Evolutionary conservation across 129 eudicot genomes (phyloP).

Genomic region (Saussurea involucrata): DNA sequence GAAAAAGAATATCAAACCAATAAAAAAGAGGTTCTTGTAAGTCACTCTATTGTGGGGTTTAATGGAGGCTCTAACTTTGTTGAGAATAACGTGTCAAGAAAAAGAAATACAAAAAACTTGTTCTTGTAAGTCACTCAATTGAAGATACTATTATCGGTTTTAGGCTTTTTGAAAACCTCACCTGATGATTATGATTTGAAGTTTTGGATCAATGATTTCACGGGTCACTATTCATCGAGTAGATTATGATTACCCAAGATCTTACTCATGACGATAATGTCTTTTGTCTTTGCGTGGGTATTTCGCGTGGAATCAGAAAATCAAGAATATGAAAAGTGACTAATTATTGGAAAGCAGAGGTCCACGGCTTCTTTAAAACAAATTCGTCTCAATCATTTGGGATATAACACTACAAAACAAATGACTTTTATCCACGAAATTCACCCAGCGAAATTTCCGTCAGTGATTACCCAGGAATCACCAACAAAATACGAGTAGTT

Average conservation of each 20-base stretch:
- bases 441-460: too few species aligned
- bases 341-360: neutral
- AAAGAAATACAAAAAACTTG: neutral
- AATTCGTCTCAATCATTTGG: neutral
- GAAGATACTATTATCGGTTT: neutral
- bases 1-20: neutral
- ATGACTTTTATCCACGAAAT: too few species aligned
- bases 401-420: too few species aligned
- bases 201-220: neutral
- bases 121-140: neutral
- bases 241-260: neutral
- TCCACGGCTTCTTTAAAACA: too few species aligned
- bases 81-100: neutral
- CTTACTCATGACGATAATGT: neutral
- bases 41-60: too few species aligned
- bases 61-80: neutral
- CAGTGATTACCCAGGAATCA: too few species aligned
- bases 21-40: too few species aligned
- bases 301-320: neutral
- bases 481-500: too few species aligned
- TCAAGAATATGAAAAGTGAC: neutral
- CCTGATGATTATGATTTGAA: neutral
- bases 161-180: neutral
- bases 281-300: neutral
- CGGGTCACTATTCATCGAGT: neutral